These are phyloP conservation scores for Phytophthora cajani DNA, from an alignment of 352 stramenopile genomes.

Conservation along the genomic window DNA sequence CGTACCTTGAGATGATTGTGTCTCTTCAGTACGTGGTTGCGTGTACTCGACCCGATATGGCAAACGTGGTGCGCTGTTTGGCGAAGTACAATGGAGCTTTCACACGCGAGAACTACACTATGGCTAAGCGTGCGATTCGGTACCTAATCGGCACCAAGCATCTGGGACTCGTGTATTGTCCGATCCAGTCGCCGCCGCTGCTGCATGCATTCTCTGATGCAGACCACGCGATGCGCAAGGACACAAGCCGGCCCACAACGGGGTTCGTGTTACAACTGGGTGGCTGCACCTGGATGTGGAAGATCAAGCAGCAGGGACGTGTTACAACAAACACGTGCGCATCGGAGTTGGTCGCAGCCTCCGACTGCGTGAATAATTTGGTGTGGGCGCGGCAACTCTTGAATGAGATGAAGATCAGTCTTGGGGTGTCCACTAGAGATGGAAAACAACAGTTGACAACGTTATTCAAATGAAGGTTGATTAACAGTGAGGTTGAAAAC, in stretches of 20 bases:
- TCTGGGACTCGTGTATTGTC: slow-evolving; percentile 5
- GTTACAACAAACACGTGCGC: slow-evolving; percentile 9
- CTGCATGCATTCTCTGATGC: slow-evolving; percentile 6
- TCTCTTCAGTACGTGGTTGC: slow-evolving; percentile 8
- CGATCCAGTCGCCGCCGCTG: not conserved
- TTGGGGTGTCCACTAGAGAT: not conserved
- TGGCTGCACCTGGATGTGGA: slow-evolving; percentile 5
- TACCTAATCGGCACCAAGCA: slow-evolving; percentile 9
- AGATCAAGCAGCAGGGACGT: not conserved
- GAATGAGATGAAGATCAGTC: slow-evolving; percentile 5
- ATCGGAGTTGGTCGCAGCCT: slow-evolving; percentile 4
- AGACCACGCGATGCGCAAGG: slow-evolving; percentile 8
- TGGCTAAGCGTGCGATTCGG: slow-evolving; percentile 5
- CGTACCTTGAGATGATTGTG: slow-evolving; percentile 2
- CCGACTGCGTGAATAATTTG: slow-evolving; percentile 9
- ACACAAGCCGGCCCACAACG: slow-evolving; percentile 7
- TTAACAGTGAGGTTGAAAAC: too few species aligned
- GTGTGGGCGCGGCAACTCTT: slow-evolving; percentile 11
- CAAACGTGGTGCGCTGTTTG: slow-evolving; percentile 3
- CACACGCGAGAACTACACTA: not conserved
- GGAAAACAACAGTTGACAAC: too few species aligned
- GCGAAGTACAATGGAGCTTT: slow-evolving; percentile 7
- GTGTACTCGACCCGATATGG: slow-evolving; percentile 9
- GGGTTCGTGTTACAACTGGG: slow-evolving; percentile 12
- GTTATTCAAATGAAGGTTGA: too few species aligned